A percentile compares a stretch with the other conserved stretches of the same genome.
These are phyloP conservation scores for Argentina anserina DNA, from an alignment of 306 rosid genomes.

Conservation along the genomic window DNA sequence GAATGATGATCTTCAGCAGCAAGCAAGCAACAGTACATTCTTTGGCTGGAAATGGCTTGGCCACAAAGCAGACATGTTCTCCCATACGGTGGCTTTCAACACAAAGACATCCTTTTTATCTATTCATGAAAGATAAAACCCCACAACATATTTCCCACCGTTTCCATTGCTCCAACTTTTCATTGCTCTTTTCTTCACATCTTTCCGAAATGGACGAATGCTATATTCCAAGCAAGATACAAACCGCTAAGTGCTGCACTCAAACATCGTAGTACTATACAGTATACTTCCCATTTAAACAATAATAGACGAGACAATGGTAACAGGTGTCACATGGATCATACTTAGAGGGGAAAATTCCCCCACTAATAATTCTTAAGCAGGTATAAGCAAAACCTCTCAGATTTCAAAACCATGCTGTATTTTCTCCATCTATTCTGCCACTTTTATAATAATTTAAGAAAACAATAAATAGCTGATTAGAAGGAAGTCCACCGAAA, in stretches of 20 bases:
- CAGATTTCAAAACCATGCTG: neutral
- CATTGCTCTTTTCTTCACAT: neutral
- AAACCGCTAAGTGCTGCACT: neutral
- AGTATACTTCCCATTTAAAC: neutral
- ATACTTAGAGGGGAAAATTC: neutral
- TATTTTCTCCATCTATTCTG: neutral
- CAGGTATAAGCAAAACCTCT: neutral
- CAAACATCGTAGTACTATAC: neutral
- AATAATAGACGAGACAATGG: slow-evolving; percentile 17
- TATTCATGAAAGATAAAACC: neutral
- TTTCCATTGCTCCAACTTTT: neutral
- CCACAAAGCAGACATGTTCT: slow-evolving; percentile 16
- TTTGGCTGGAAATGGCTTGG: slow-evolving; percentile 6
- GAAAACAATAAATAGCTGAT: neutral
- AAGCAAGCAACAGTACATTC: slow-evolving; percentile 1
- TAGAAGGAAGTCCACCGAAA: neutral
- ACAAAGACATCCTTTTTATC: neutral
- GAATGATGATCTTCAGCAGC: neutral
- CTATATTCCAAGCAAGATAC: neutral
- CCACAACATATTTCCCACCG: neutral
- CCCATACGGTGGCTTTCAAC: slow-evolving; percentile 2
- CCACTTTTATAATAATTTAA: neutral
- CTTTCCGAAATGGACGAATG: neutral
- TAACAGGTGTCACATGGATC: slow-evolving; percentile 5
- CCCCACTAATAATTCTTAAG: neutral